Base-by-base conservation (phyloP, 495 filamentous ascomycete genomes). In the Tricharina praecox region DNA sequence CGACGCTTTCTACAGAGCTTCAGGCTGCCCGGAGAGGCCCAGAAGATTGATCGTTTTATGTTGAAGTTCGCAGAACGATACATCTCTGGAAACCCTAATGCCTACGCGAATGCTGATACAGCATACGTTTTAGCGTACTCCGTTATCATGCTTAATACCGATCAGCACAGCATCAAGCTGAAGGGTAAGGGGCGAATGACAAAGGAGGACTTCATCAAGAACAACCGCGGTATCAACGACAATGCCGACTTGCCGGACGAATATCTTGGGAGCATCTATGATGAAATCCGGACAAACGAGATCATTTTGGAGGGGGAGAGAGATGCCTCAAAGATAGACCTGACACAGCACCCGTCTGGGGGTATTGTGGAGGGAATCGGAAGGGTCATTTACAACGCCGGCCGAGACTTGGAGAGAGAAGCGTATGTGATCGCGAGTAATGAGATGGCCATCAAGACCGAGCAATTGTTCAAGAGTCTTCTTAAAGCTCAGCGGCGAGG, bases 21-120 rank as follows among this genome's bases (percentile, higher is more conserved):
- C 68, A 81, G 90, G 24, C 67, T 99, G 9, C 90, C 90, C 1
- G 90, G 90, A 36, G 90, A 99, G 63, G 87, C 87, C 1, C 90
- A 99, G 62, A 99, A 99, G 68, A 99, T 99, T 53, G 90, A 99
- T 75, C 81, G 90, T 28, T 93, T 95, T 65, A 96, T 99, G 90
- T 70, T 96, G 42, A 99, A 99, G 63, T 99, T 96, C 65, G 92
- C 90, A 33, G 85, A 96, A 58, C 78, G 87, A 21, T 99, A 99
- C 59, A 79, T 87, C 28, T 81, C 77, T 30, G 86, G 86, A 23
- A 99, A 99, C 53, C 90, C 90, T 1, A 92, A 94, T 59, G 87
- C 90, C 3, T 99, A 94, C 60, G 90, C 90, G 15, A 99, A 96
- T 61, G 90, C 90, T 3, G 90, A 99, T 57, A 99, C 90, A 0